phyloP scores from a whole-genome alignment of 2,329 filamentous ascomycete genomes.

The Podosphaera xanthii region DNA sequence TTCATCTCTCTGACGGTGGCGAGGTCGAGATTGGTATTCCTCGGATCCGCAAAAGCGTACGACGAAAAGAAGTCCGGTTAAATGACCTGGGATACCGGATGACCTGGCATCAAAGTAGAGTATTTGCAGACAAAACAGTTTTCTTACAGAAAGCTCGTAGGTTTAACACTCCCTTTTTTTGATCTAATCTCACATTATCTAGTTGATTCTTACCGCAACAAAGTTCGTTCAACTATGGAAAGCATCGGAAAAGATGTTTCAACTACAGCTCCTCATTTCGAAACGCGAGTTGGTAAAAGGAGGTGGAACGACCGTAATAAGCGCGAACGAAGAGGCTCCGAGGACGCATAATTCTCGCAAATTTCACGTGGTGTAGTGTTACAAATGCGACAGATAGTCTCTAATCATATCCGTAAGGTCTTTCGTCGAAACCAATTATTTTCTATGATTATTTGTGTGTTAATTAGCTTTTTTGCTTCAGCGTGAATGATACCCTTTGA shows the following conservation, averaged over 20 bases:
- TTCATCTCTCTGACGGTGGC: slow-evolving; percentile 44
- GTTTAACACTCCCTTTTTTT: slow-evolving; percentile 20
- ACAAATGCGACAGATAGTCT: not conserved
- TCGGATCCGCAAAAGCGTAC: slow-evolving; percentile 42
- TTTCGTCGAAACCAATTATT: too few relatives aligned
- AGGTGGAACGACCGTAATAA: slow-evolving; percentile 39
- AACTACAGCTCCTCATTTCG: slow-evolving; percentile 60
- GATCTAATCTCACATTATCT: not conserved
- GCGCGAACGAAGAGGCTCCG: slow-evolving; percentile 11
- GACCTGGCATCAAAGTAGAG: slow-evolving; percentile 87
- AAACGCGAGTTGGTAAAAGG: slow-evolving; percentile 70
- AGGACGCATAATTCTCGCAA: not conserved
- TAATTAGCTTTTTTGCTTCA: too few relatives aligned
- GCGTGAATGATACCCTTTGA: too few relatives aligned
- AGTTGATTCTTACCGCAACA: slow-evolving; percentile 91
- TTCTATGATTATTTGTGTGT: too few relatives aligned
- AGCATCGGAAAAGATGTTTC: slow-evolving; percentile 53
- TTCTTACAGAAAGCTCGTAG: slow-evolving; percentile 81
- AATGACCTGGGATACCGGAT: slow-evolving; percentile 89
- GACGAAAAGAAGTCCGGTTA: slow-evolving; percentile 65
- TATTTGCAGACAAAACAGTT: slow-evolving; percentile 65
- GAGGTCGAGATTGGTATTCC: slow-evolving; percentile 55
- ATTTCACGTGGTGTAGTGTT: not conserved
- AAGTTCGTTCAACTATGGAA: slow-evolving; percentile 66
- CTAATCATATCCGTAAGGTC: too few relatives aligned